Percentiles rank a stretch among this genome's conserved stretches.
phyloP scores from a whole-genome alignment of 352 stramenopile genomes.

The Pythium dissotocum region DNA sequence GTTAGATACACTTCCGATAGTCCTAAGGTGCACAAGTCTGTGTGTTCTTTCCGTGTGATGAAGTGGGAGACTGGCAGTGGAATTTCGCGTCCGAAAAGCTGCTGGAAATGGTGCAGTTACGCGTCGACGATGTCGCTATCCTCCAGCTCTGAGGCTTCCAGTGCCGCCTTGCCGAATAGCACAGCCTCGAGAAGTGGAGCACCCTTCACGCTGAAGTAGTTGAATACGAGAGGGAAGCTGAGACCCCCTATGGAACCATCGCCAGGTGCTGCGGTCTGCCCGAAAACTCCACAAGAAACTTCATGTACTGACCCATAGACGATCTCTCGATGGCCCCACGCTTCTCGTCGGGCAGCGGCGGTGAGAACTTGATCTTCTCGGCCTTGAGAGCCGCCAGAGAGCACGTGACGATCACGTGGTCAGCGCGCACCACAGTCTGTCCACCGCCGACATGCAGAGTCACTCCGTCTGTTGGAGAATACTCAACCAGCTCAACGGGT shows the following conservation, averaged over 20 bases:
- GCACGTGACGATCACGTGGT: conserved; percentile 57
- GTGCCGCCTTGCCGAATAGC: conserved; percentile 44
- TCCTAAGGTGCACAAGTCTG: background rate
- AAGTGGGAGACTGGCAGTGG: conserved; percentile 43
- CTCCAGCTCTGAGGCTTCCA: conserved; percentile 39
- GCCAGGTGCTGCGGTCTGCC: conserved; percentile 26
- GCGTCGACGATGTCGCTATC: conserved; percentile 46
- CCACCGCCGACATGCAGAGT: conserved; percentile 35
- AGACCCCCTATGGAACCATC: conserved; percentile 15
- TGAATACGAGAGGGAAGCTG: conserved; percentile 63
- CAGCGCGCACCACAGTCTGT: conserved; percentile 28
- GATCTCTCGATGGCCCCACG: conserved; percentile 44
- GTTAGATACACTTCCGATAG: background rate
- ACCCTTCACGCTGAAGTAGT: conserved; percentile 54
- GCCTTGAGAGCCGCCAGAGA: conserved; percentile 57
- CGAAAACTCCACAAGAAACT: conserved; percentile 73
- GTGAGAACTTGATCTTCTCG: conserved; percentile 46
- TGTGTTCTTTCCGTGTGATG: conserved; percentile 42
- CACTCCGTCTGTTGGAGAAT: conserved; percentile 31
- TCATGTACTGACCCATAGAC: conserved; percentile 75
- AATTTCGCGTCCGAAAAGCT: conserved; percentile 44
- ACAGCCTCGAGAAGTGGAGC: conserved; percentile 60
- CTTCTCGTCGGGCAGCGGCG: conserved; percentile 45
- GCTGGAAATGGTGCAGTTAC: conserved; percentile 47
- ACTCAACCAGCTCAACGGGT: conserved; percentile 21